Evolutionary conservation across 2,329 filamentous ascomycete genomes (phyloP), one percentile per base, ranked within the genome.

Genomic region (Neurospora sp.): DNA sequence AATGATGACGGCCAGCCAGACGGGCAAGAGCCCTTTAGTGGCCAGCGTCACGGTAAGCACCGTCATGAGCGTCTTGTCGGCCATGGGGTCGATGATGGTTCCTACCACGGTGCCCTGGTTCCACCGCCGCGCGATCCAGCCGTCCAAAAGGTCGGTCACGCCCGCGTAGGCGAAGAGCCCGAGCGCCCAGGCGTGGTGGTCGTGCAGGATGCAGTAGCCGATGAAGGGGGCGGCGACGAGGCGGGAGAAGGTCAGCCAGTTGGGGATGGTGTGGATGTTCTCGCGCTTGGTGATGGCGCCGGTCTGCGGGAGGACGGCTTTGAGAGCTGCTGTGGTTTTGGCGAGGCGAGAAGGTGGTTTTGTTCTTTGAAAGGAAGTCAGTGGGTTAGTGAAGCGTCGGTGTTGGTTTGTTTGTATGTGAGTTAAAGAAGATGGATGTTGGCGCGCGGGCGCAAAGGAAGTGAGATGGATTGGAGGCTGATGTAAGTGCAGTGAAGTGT

Each of bases 181-280:
- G 8, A 97, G 83, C 0, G 96, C 93, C 81, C 88, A 89, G 39
- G 87, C 85, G 78, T 96, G 91, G 62, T 93, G 86, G 77, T 96
- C 91, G 74, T 96, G 87, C 2, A 98, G 85, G 70, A 99, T 90
- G 28, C 96, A 88, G 78, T 97, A 98, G 69, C 95, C 96, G 66
- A 97, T 88, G 38, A 91, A 84, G 0, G 96, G 96, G 0, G 96
- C 92, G 1, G 92, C 91, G 67, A 92, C 78, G 46, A 99, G 87
- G 2, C 96, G 91, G 2, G 93, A 92, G 74, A 95, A 89, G 1
- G 96, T 99, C 68, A 99, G 86, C 72, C 97, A 85, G 78, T 99
- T 99, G 52, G 96, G 96, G n/a, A 99, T 78, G 41, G 93, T 99
- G 83, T 97, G 97, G 77, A 99, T 97, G 78, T 99, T 93, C 81